These are phyloP conservation scores for Phialemoniopsis sp. DNA, from an alignment of 2,329 filamentous ascomycete genomes.

Conservation along the genomic window DNA sequence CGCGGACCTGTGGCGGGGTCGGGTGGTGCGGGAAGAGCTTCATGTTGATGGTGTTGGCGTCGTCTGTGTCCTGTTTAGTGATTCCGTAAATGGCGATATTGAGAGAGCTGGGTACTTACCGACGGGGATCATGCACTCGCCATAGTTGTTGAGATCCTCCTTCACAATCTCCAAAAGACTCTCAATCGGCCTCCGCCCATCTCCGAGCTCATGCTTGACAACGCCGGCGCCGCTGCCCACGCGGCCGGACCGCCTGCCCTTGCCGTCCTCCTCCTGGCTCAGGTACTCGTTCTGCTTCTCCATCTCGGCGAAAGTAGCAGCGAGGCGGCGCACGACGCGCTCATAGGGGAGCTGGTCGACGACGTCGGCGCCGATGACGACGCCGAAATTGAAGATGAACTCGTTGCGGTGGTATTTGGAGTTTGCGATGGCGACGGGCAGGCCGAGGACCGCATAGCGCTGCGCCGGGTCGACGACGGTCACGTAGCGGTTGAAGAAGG, in stretches of 20 bases:
- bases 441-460: constrained; percentile 76
- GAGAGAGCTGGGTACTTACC: constrained; percentile 46
- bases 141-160: constrained; percentile 93
- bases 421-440: constrained; percentile 82
- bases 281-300: constrained; percentile 89
- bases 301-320: constrained; percentile 79
- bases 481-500: constrained; percentile 89
- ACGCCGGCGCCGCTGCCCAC: constrained; percentile 31
- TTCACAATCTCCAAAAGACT: constrained; percentile 76
- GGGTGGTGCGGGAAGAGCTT: constrained; percentile 86
- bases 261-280: constrained; percentile 50
- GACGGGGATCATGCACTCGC: constrained; percentile 97
- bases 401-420: constrained; percentile 85
- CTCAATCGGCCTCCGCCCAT: constrained; percentile 65
- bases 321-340: constrained; percentile 80
- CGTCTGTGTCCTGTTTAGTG: constrained; percentile 50
- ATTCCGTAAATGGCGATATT: neutral
- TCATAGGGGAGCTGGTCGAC: constrained; percentile 75
- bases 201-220: no score
- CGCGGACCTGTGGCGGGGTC: constrained; percentile 71
- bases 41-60: constrained; percentile 92
- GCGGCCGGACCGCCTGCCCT: constrained; percentile 30
- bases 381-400: constrained; percentile 97
- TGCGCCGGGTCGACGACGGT: constrained; percentile 69
- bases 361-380: constrained; percentile 46